Percentiles rank a stretch among this genome's conserved stretches.
phyloP scores from a whole-genome alignment of 164 flowering plant species.

The Malania oleifera region DNA sequence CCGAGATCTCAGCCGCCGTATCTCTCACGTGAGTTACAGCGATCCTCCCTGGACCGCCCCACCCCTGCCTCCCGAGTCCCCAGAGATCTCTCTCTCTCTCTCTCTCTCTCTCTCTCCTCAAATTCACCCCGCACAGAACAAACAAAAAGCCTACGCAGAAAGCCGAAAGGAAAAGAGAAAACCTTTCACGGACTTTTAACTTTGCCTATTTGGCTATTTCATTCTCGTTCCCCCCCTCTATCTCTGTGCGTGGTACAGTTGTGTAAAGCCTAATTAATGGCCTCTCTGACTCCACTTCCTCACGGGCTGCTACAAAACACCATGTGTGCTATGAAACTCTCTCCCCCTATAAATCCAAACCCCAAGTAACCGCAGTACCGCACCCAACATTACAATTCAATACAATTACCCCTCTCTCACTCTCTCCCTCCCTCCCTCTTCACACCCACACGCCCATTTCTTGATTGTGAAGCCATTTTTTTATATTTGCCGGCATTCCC shows the following conservation, averaged over 20 bases:
- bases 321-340: too few relatives aligned
- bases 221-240: background rate
- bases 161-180: background rate
- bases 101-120: background rate
- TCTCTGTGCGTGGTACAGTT: too few relatives aligned
- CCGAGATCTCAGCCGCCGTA: background rate
- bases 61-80: background rate
- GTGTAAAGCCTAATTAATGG: too few relatives aligned
- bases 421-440: background rate
- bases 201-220: background rate
- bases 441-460: too few relatives aligned
- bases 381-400: too few relatives aligned
- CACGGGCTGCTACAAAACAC: slow-evolving; percentile 32
- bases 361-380: too few relatives aligned
- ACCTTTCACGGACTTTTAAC: slow-evolving; percentile 2
- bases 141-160: background rate
- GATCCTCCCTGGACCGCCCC: background rate
- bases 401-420: background rate
- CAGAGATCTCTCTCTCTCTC: background rate
- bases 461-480: background rate
- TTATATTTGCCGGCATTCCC: too few relatives aligned
- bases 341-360: too few relatives aligned
- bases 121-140: too few relatives aligned
- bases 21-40: background rate
- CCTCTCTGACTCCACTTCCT: background rate